Percentiles rank a stretch among this genome's conserved stretches.
Evolutionary conservation across 2,329 filamentous ascomycete genomes (phyloP).

Genomic region (Epichloe uncinata): DNA sequence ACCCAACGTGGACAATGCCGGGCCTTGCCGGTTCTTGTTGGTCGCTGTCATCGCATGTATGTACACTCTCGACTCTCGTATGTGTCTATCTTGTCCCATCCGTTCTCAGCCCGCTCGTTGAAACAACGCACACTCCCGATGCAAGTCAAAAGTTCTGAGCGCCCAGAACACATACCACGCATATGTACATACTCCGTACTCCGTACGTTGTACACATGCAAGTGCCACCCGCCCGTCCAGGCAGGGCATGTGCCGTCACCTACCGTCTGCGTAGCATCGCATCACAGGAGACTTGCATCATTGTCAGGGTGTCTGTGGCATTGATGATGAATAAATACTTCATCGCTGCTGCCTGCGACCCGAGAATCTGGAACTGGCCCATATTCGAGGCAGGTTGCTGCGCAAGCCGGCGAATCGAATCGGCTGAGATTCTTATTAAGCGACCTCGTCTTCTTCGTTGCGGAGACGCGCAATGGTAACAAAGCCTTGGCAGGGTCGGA

Average conservation of each 20-base stretch:
- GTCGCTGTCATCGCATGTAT: not conserved
- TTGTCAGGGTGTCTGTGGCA: not conserved
- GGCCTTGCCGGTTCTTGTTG: not conserved
- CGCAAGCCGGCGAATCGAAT: not conserved
- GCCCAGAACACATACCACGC: no score
- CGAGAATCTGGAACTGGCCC: slow-evolving; percentile 1
- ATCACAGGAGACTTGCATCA: not conserved
- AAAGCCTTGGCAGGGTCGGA: no score
- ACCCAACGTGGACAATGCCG: not conserved
- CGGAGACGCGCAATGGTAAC: no score
- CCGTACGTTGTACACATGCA: no score
- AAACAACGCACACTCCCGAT: not conserved
- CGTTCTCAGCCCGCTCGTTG: no score
- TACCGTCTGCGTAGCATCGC: not conserved
- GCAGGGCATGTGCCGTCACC: not conserved
- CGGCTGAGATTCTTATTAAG: no score
- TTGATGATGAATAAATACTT: not conserved
- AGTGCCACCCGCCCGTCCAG: not conserved
- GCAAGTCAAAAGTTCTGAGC: no score
- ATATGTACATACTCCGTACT: no score
- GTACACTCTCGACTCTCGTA: no score
- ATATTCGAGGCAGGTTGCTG: not conserved
- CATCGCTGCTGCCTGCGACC: not conserved
- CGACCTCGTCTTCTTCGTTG: no score
- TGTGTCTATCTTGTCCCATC: no score